phyloP scores from a whole-genome alignment of 2,329 filamentous ascomycete species.

The Alternaria arbusti region DNA sequence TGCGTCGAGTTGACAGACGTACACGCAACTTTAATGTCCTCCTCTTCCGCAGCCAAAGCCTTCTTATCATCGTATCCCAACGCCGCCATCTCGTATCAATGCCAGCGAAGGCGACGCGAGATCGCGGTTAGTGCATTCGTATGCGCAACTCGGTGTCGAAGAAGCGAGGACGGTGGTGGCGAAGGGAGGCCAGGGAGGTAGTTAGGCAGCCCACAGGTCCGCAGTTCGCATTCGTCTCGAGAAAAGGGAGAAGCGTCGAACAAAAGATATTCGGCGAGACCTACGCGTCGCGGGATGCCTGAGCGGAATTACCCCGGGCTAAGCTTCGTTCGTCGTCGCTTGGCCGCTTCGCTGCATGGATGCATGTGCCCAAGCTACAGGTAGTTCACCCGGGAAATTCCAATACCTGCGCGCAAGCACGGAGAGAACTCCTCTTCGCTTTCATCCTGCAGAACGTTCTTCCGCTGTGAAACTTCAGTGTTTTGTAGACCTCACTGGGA shows the following conservation, averaged over 20 bases:
- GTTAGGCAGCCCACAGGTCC: background rate
- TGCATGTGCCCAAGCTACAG: background rate
- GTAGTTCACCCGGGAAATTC: background rate
- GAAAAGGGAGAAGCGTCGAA: background rate
- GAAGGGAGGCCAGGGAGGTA: background rate
- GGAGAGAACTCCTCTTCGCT: background rate
- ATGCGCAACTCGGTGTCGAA: constrained; percentile 1
- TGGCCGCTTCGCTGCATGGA: background rate
- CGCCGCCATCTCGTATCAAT: background rate
- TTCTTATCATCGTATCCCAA: background rate
- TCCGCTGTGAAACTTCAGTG: background rate
- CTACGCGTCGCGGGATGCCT: constrained; percentile 9
- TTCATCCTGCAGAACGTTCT: background rate
- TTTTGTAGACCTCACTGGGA: accelerated
- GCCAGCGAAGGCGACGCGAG: background rate
- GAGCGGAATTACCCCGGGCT: background rate
- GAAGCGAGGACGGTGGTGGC: background rate
- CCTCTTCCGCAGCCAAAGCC: background rate
- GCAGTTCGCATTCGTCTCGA: background rate
- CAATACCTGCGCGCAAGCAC: background rate
- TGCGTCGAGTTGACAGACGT: background rate
- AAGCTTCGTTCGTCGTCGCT: background rate
- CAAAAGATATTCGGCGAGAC: background rate
- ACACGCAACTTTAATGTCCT: background rate
- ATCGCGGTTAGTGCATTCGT: background rate